Percentiles rank a stretch among this genome's conserved stretches.
Evolutionary conservation across 441 rosid species (phyloP).

Genomic region (Gossypium davidsonii): DNA sequence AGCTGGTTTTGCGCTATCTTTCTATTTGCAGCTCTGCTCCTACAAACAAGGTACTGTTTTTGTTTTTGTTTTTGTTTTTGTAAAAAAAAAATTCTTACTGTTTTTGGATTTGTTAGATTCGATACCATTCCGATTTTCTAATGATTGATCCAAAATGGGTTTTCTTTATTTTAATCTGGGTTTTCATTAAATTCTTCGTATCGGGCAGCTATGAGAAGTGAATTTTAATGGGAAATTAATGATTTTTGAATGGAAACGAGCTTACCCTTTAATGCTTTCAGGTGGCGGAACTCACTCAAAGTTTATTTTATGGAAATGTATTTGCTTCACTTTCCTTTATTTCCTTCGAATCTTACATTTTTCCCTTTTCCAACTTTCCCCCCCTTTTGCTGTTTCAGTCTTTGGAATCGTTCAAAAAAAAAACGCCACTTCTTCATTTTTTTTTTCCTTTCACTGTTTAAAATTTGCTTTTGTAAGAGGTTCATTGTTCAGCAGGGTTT

Average conservation of each 20-base stretch:
- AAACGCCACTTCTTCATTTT: neutral
- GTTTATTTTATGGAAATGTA: constrained; percentile 1
- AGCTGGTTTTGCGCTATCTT: constrained; percentile 2
- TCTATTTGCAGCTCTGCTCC: constrained; percentile 4
- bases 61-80: neutral
- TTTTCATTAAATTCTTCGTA: constrained; percentile 12
- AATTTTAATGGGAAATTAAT: constrained; percentile 3
- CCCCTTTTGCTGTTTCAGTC: constrained; percentile 9
- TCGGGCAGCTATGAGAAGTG: constrained; percentile 15
- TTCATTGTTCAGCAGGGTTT: constrained; percentile 8
- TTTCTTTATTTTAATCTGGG: constrained; percentile 1
- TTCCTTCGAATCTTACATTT: constrained; percentile 17
- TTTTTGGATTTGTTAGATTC: constrained; percentile 17
- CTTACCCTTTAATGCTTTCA: neutral
- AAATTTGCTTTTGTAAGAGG: constrained; percentile 9
- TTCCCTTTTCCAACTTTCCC: neutral
- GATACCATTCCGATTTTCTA: neutral
- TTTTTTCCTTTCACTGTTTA: constrained; percentile 11
- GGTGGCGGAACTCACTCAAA: constrained; percentile 6
- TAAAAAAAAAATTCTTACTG: neutral
- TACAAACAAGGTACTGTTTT: constrained; percentile 20
- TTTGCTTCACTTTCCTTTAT: constrained; percentile 6
- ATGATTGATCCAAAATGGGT: constrained; percentile 26
- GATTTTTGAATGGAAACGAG: constrained; percentile 12
- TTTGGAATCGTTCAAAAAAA: neutral